Evolutionary conservation across 345 rosid genomes (phyloP), one percentile per base, ranked within the genome.

Genomic region (Adansonia digitata): DNA sequence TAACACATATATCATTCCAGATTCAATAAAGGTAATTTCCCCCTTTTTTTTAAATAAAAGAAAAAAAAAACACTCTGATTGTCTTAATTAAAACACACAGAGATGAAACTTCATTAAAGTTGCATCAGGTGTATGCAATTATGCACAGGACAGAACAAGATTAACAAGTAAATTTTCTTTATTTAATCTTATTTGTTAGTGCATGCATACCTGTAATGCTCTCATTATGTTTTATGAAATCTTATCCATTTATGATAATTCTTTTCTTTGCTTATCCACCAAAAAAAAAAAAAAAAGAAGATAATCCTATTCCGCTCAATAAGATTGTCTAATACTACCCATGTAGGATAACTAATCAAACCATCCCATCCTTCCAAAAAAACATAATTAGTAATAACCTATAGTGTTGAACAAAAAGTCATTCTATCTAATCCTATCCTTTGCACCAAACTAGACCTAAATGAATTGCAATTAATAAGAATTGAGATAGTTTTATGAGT

Each of bases 201-300:
- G 71, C 35, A 14, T 66, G 3, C 17, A 22, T 2, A 66, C 24
- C 71, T 13, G 42, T 42, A 42, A 64, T 22, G 69, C 48, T 64
- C 46, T 22, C 17, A n/a, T 63, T 39, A 22, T 7, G 34, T n/a
- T 65, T 40, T 65, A 22, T 5, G 9, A 42, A 20, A 43, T 42
- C 71, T 24, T 66, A 66, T 42, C 71, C 51, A 66, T 43, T 34
- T 24, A 66, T 24, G 52, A 65, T 65, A 14, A 43, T 66, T 35
- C 51, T 24, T 66, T 42, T 67, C n/a, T n/a, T n/a, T n/a, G n/a
- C n/a, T n/a, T n/a, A n/a, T n/a, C n/a, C n/a, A n/a, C n/a, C n/a
- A n/a, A n/a, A n/a, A n/a, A n/a, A n/a, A n/a, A n/a, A n/a, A n/a
- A n/a, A n/a, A n/a, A n/a, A n/a, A n/a, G n/a, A n/a, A n/a, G 52